Base-by-base conservation (phyloP, 2,329 filamentous ascomycete species). In the Fusarium xyrophilum region DNA sequence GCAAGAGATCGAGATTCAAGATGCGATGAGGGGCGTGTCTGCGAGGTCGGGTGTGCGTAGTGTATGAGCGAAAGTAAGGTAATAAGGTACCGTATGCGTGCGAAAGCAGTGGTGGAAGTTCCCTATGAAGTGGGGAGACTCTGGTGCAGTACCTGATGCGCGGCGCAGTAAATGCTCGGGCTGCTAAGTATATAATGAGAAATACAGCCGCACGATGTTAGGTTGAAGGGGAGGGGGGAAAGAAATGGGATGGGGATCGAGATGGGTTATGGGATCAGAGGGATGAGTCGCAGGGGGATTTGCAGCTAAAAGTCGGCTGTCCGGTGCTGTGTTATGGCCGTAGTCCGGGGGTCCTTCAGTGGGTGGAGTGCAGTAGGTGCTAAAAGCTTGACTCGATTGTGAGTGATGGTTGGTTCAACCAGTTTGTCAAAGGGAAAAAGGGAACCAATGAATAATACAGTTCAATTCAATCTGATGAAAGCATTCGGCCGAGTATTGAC, bases 1-100 rank as follows among this genome's bases (percentile, higher is more conserved):
- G 71, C 67, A 73, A 52, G 63, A 69, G 72, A 76, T 76, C 70
- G 74, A 74, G 72, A 72, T 75, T 76, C 69, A 73, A 74, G 72
- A 72, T 75, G 71, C 63, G 58, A 59, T 55, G 62, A 68, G 63
- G 62, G 66, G 69, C 59, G 71, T 57, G 65, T 57, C 54, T 43
- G 61, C 42, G 55, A 69, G 44, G 30, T 63, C 52, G 59, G 67
- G 63, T 68, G 60, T 68, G 57, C 53, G 66, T 66, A 68, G 46
- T 35, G 47, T 51, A 44, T 28, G 62, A 62, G 65, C 46, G 35
- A 40, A 40, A 38, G 47, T 50, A 36, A 38, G 40, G 30, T 43
- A 55, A 47, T 43, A 55, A 47, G 40, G 52, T 57, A 63, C 64
- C 42, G 36, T 67, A 55, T 65, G 51, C 36, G 60, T 53, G 47